phyloP scores from a whole-genome alignment of 106 monocot species.

The Acorus calamus region DNA sequence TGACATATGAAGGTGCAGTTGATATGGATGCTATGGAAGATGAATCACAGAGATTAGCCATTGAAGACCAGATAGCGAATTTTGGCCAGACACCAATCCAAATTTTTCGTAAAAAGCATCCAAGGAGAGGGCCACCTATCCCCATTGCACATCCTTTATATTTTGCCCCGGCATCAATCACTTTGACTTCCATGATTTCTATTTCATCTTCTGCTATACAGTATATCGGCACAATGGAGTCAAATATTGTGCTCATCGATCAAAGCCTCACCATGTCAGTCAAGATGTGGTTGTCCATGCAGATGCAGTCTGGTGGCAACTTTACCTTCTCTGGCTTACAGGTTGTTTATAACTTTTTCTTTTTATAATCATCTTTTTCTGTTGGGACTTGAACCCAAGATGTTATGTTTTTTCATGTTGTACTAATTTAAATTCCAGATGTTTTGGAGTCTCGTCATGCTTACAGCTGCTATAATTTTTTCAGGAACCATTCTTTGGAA shows the following conservation, averaged over 20 bases:
- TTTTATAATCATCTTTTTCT: neutral
- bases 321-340: constrained; percentile 95
- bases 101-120: constrained; percentile 94
- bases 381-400: too few species aligned
- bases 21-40: constrained; percentile 95
- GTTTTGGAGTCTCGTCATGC: too few species aligned
- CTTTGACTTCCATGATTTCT: constrained; percentile 56
- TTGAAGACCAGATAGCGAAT: constrained; percentile 99
- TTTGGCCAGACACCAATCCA: constrained; percentile 99
- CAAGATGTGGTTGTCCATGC: constrained; percentile 83
- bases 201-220: constrained; percentile 53
- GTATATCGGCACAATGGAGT: constrained; percentile 60
- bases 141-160: constrained; percentile 89
- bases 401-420: too few species aligned
- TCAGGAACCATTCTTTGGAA: constrained; percentile 93
- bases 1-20: constrained; percentile 98
- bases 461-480: neutral
- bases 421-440: too few species aligned
- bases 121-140: constrained; percentile 89
- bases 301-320: constrained; percentile 85
- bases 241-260: constrained; percentile 64
- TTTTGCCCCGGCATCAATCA: constrained; percentile 92
- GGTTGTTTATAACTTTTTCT: constrained; percentile 27
- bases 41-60: constrained; percentile 79
- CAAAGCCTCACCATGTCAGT: constrained; percentile 53